These are phyloP conservation scores for Macrolepiota dolichaula DNA, from an alignment of 768 basidiomycete species.

Conservation along the genomic window DNA sequence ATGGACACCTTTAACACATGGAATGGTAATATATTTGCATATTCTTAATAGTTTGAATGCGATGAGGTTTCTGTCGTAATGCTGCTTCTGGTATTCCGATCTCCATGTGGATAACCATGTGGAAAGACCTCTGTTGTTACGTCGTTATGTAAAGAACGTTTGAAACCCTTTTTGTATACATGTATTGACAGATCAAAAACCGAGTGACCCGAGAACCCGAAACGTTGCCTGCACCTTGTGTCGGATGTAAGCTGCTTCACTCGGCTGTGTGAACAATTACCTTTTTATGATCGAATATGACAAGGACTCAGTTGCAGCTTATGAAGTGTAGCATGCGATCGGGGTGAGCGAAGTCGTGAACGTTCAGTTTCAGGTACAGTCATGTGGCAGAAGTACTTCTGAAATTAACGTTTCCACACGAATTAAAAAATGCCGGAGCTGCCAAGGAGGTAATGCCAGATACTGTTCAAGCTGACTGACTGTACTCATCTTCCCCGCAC, in stretches of 20 bases:
- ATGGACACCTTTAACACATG: background rate
- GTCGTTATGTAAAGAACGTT: background rate
- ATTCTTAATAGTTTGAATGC: background rate
- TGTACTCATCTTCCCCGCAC: too few relatives aligned
- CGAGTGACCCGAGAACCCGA: too few relatives aligned
- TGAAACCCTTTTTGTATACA: background rate
- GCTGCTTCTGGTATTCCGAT: background rate
- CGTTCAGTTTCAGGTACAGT: background rate
- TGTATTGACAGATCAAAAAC: background rate
- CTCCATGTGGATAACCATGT: background rate
- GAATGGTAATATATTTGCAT: background rate
- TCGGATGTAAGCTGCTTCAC: background rate
- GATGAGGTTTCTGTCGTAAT: background rate
- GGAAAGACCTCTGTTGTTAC: background rate
- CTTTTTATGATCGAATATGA: background rate
- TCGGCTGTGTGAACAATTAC: background rate
- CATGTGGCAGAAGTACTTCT: background rate
- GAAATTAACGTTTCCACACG: background rate
- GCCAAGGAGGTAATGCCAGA: background rate
- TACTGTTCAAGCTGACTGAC: too few relatives aligned
- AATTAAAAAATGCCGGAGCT: background rate
- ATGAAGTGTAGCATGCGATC: constrained; percentile 8
- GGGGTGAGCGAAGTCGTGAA: background rate
- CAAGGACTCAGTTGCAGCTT: constrained; percentile 1
- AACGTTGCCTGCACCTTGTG: background rate